Evolutionary conservation across 768 basidiomycete species (phyloP), one percentile per base, ranked within the genome.

Genomic region (Calocera cornea): DNA sequence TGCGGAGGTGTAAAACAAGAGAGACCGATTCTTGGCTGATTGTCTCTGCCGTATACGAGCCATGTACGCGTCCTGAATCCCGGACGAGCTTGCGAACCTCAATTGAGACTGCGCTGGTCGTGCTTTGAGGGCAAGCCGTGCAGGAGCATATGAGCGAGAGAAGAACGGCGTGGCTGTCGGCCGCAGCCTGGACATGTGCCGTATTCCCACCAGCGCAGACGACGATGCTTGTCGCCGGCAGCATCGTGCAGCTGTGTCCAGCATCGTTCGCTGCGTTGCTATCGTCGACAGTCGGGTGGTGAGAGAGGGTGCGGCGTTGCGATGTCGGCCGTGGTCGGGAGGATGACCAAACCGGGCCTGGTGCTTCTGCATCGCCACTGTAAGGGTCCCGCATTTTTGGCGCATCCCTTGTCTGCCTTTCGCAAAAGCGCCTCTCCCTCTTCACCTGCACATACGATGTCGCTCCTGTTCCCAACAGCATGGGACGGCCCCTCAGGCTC

Each of bases 1-100:
- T 1, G 93, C 90, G 27, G 88, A 83, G 19, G 86, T 84, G 76
- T 95, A 95, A 87, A 95, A 87, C 68, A 92, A 78, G 69, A 95
- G 77, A 47, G 84, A 85, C 41, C 87, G 83, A 72, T 94, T 95
- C 72, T 31, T 60, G 16, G 54, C 11, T 33, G 54, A 27, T 33
- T 60, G 54, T 22, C 11, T 60, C 54, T 60, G 54, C 54, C 54
- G 24, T 27, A 60, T 27, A 11, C 31, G 24, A 2, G 11, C 16
- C 27, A 29, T 11, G 54, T 60, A 60, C 27, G 31, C 27, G 2
- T 60, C 54, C 16, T 33, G 14, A 33, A 16, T 5, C 2, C 19
- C 54, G 24, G 11, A 22, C 5, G 54, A 60, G 31, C 54, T 60
- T 10, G 54, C 54, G 7, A 60, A 31, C 10, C 54, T 11, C 24